phyloP scores from a whole-genome alignment of 768 basidiomycete genomes.

The Lyophyllum shimeji region DNA sequence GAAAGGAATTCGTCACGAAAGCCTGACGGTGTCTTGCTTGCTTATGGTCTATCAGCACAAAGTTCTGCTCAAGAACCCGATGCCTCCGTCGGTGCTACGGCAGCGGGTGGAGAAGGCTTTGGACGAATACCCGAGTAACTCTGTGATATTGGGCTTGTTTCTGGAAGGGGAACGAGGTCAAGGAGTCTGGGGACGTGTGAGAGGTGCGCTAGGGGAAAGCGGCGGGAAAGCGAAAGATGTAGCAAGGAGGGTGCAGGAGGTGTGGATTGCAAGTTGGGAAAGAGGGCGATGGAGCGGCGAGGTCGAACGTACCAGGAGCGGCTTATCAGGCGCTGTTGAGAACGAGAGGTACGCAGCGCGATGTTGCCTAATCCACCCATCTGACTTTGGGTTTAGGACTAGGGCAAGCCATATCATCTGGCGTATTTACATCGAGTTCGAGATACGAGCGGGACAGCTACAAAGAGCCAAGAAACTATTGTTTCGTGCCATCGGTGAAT shows the following conservation, averaged over 20 bases:
- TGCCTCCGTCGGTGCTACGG: slow-evolving; percentile 57
- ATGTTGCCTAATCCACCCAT: slow-evolving; percentile 6
- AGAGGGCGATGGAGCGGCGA: slow-evolving; percentile 69
- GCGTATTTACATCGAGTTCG: slow-evolving; percentile 75
- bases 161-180: slow-evolving; percentile 76
- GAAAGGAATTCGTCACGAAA: slow-evolving; percentile 44
- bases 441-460: slow-evolving; percentile 61
- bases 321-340: slow-evolving; percentile 61
- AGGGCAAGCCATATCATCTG: slow-evolving; percentile 65
- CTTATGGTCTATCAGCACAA: slow-evolving; percentile 63
- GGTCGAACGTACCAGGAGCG: slow-evolving; percentile 66
- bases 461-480: slow-evolving; percentile 68
- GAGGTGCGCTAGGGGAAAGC: slow-evolving; percentile 53
- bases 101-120: slow-evolving; percentile 56
- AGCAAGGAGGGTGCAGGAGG: slow-evolving; percentile 58
- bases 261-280: slow-evolving; percentile 84
- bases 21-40: slow-evolving; percentile 53
- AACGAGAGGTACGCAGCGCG: slow-evolving; percentile 56
- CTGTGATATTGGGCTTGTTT: slow-evolving; percentile 69
- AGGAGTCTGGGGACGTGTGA: slow-evolving; percentile 75
- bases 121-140: slow-evolving; percentile 65
- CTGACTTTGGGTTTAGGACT: slow-evolving; percentile 44
- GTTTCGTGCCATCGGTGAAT: slow-evolving; percentile 74
- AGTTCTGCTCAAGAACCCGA: slow-evolving; percentile 51
- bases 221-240: slow-evolving; percentile 52